These are phyloP conservation scores for Nemania bipapillata DNA, from an alignment of 2,329 filamentous ascomycete species.

Conservation along the genomic window DNA sequence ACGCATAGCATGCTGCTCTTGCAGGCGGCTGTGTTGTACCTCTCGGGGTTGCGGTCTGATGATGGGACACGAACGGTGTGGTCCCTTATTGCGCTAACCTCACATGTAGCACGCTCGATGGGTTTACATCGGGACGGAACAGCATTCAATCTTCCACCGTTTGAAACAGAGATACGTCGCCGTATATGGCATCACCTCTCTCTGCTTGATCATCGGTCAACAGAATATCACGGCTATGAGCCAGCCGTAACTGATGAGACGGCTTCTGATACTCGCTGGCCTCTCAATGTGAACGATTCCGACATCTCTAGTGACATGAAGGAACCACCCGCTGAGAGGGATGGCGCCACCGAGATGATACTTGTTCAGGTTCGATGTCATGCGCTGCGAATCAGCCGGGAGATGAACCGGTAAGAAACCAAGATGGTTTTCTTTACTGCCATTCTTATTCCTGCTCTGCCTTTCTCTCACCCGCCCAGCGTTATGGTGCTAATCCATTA, in stretches of 20 bases:
- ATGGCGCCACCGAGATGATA: conserved; percentile 60
- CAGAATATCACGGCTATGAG: conserved; percentile 62
- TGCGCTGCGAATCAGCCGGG: conserved; percentile 43
- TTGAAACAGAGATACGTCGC: conserved; percentile 64
- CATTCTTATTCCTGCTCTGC: neutral
- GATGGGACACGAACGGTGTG: conserved; percentile 54
- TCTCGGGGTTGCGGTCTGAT: conserved; percentile 63
- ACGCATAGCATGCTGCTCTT: conserved; percentile 70
- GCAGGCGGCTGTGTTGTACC: conserved; percentile 70
- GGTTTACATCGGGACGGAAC: conserved; percentile 64
- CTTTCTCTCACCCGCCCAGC: neutral
- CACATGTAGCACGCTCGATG: conserved; percentile 53
- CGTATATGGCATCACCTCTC: conserved; percentile 63
- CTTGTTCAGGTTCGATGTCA: conserved; percentile 55
- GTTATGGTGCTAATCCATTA: neutral
- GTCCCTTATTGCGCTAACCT: conserved; percentile 52
- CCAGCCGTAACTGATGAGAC: conserved; percentile 54
- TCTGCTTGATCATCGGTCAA: conserved; percentile 59
- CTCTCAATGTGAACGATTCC: conserved; percentile 64
- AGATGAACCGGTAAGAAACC: conserved; percentile 31
- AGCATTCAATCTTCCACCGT: conserved; percentile 58
- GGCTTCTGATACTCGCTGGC: conserved; percentile 59
- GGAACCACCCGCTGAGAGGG: conserved; percentile 32
- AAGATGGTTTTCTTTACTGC: neutral
- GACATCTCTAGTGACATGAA: conserved; percentile 60